phyloP scores from a whole-genome alignment of 1,139 yeast genomes.

The Blastobotrys apis region DNA sequence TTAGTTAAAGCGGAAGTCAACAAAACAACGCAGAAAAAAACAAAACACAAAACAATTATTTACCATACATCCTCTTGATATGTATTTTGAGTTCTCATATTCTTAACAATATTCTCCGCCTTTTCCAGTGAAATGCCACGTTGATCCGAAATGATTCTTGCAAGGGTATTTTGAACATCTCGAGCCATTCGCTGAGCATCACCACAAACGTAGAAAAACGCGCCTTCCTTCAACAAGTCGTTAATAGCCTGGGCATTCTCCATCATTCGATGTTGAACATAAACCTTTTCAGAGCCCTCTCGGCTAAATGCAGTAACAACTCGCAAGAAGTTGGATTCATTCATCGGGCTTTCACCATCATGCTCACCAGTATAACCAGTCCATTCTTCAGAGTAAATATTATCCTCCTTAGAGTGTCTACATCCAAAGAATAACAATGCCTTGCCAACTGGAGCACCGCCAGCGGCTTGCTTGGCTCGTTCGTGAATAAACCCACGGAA shows the following conservation, averaged over 20 bases:
- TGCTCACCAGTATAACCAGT: slow-evolving; percentile 42
- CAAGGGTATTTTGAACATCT: slow-evolving; percentile 78
- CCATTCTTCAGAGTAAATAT: slow-evolving; percentile 86
- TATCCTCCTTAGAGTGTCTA: slow-evolving; percentile 70
- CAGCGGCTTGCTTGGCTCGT: slow-evolving; percentile 54
- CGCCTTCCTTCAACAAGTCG: slow-evolving; percentile 65
- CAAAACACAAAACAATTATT: neutral
- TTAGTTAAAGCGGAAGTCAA: no score
- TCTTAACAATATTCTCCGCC: slow-evolving; percentile 75
- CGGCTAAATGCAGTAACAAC: slow-evolving; percentile 85
- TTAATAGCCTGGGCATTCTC: slow-evolving; percentile 55
- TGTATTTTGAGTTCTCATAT: slow-evolving; percentile 76
- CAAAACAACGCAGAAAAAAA: no score
- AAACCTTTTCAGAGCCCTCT: slow-evolving; percentile 60
- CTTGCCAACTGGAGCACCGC: slow-evolving; percentile 62
- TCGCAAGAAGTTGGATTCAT: slow-evolving; percentile 34
- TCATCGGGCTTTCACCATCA: slow-evolving; percentile 19
- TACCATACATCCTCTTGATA: slow-evolving; percentile 99
- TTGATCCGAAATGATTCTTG: slow-evolving; percentile 57
- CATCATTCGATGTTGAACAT: slow-evolving; percentile 76
- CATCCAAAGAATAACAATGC: slow-evolving; percentile 82
- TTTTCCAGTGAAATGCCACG: slow-evolving; percentile 56
- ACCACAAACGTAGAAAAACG: slow-evolving; percentile 92
- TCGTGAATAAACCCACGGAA: slow-evolving; percentile 91
- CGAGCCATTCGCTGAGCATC: slow-evolving; percentile 96